A percentile compares a stretch with the other conserved stretches of the same genome.
These are phyloP conservation scores for Aspergillus sp. DNA, from an alignment of 2,329 filamentous ascomycete species.

Conservation along the genomic window DNA sequence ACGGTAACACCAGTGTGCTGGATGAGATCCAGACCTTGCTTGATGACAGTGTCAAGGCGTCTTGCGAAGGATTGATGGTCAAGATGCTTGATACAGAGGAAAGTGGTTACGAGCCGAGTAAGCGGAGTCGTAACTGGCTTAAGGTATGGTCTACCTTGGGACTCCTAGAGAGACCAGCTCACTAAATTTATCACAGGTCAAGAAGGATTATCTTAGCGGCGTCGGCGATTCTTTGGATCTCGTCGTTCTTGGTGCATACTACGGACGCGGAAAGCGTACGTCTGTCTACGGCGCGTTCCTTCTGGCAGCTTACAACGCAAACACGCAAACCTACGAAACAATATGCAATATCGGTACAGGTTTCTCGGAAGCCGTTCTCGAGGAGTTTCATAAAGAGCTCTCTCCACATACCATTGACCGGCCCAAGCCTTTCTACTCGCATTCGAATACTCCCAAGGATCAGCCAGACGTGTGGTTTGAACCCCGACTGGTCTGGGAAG, in stretches of 20 bases:
- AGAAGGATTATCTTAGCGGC: constrained; percentile 94
- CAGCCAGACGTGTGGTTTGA: constrained; percentile 99
- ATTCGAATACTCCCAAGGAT: constrained; percentile 76
- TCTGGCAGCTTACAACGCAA: constrained; percentile 83
- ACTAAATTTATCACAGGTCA: constrained; percentile 54
- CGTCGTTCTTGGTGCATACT: constrained; percentile 89
- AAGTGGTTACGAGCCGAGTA: constrained; percentile 92
- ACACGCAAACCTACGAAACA: constrained; percentile 77
- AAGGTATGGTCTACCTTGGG: constrained; percentile 53
- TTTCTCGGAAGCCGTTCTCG: constrained; percentile 90
- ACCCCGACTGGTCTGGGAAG: constrained; percentile 90
- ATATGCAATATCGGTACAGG: constrained; percentile 98
- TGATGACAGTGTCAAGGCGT: constrained; percentile 91
- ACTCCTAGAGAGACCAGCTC: neutral
- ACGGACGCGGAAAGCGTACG: constrained; percentile 90
- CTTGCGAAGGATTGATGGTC: constrained; percentile 96
- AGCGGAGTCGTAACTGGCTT: constrained; percentile 95
- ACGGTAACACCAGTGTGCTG: constrained; percentile 77
- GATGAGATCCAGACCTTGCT: constrained; percentile 90
- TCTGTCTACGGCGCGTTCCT: constrained; percentile 94
- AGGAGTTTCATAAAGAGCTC: constrained; percentile 72
- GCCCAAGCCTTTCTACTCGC: constrained; percentile 89
- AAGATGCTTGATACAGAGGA: constrained; percentile 96
- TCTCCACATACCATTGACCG: constrained; percentile 74
- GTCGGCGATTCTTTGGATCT: constrained; percentile 94